These are phyloP conservation scores for Phaeotremella fagi DNA, from an alignment of 768 basidiomycete species.

Conservation along the genomic window DNA sequence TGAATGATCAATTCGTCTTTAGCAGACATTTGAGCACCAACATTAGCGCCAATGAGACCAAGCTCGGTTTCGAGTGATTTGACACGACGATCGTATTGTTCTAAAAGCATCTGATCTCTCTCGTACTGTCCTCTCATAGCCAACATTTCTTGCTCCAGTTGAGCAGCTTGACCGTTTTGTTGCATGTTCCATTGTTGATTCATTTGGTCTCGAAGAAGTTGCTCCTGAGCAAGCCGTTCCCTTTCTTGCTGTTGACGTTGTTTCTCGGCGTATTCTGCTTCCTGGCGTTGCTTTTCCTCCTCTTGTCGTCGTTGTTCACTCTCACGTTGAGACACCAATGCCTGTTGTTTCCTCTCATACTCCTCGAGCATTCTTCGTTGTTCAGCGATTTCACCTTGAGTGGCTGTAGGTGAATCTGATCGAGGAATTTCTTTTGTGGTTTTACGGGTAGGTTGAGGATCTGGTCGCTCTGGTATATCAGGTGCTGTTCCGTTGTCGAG, in stretches of 20 bases:
- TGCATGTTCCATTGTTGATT: constrained; percentile 71
- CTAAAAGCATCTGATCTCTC: constrained; percentile 92
- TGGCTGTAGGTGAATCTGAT: constrained; percentile 59
- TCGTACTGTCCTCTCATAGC: constrained; percentile 96
- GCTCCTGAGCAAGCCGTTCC: constrained; percentile 82
- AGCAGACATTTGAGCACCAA: constrained; percentile 76
- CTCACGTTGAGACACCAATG: constrained; percentile 72
- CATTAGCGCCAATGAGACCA: constrained; percentile 64
- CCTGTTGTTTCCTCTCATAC: constrained; percentile 92
- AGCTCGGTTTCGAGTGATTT: constrained; percentile 92
- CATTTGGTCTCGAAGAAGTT: constrained; percentile 57
- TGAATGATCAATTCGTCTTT: constrained; percentile 96
- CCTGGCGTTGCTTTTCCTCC: constrained; percentile 71
- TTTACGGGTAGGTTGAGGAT: too few species aligned
- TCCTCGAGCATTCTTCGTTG: constrained; percentile 92
- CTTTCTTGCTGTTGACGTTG: constrained; percentile 82
- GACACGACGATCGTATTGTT: constrained; percentile 94
- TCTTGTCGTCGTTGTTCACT: constrained; percentile 74
- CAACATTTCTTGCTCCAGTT: constrained; percentile 83
- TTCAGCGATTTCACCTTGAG: constrained; percentile 68
- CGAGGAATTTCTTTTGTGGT: constrained; percentile 57
- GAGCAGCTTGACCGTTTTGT: constrained; percentile 63
- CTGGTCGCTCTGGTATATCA: constrained; percentile 74
- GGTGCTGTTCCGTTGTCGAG: constrained; percentile 70
- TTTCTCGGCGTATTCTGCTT: constrained; percentile 81